These are phyloP conservation scores for Diaporthe humulicola DNA, from an alignment of 2,329 filamentous ascomycete species.

Conservation along the genomic window DNA sequence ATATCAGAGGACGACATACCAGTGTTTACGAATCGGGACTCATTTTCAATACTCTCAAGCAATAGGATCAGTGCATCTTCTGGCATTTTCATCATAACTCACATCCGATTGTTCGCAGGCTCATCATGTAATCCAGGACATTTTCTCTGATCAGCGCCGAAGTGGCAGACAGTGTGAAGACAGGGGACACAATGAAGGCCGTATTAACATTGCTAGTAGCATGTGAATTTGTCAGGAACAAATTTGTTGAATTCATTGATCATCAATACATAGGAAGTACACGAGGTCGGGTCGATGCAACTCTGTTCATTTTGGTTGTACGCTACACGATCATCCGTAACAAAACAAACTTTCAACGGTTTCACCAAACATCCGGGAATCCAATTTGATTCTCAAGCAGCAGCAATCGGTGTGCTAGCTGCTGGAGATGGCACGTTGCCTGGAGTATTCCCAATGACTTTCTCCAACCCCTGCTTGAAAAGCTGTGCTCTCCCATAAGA, in stretches of 20 bases:
- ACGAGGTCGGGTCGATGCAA: too few species aligned
- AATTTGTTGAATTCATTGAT: neutral
- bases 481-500: slow-evolving; percentile 49
- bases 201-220: too few species aligned
- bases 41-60: neutral
- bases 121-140: too few species aligned
- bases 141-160: too few species aligned
- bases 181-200: neutral
- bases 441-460: slow-evolving; percentile 23
- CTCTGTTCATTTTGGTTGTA: neutral
- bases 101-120: too few species aligned
- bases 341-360: neutral
- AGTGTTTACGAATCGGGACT: neutral
- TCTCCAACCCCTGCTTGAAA: slow-evolving; percentile 49
- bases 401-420: slow-evolving; percentile 1
- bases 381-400: neutral
- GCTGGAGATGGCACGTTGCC: neutral
- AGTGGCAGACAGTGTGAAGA: neutral
- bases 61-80: neutral
- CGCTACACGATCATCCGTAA: neutral
- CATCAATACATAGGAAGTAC: too few species aligned
- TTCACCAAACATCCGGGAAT: neutral
- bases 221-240: too few species aligned
- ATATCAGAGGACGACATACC: too few species aligned
- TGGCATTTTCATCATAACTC: too few species aligned